Evolutionary conservation across 2,329 filamentous ascomycete species (phyloP).

Genomic region (Phialemoniopsis sp.): DNA sequence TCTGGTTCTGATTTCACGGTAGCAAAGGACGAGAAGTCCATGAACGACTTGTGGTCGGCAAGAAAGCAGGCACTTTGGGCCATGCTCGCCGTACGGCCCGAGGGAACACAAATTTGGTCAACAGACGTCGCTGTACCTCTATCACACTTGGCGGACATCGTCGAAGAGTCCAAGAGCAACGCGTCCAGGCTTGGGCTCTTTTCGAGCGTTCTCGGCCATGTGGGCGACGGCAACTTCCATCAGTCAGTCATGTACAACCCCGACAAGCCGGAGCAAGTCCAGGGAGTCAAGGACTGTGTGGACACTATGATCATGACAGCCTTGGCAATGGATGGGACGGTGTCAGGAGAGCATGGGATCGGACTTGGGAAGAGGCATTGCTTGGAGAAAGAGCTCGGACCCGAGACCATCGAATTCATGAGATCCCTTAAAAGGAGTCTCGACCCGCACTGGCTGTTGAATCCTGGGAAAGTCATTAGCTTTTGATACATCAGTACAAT

Average conservation of each 20-base stretch:
- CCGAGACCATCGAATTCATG: constrained; percentile 63
- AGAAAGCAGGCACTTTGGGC: constrained; percentile 74
- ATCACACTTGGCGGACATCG: constrained; percentile 65
- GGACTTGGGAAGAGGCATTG: constrained; percentile 60
- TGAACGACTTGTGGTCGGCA: constrained; percentile 69
- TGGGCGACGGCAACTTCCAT: constrained; percentile 74
- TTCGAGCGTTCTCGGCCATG: constrained; percentile 66
- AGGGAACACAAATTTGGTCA: constrained; percentile 61
- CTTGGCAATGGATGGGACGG: constrained; percentile 67
- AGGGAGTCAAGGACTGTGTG: constrained; percentile 53
- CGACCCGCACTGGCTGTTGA: constrained; percentile 63
- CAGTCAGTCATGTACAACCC: constrained; percentile 35
- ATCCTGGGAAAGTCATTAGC: constrained; percentile 63
- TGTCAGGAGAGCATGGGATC: constrained; percentile 69
- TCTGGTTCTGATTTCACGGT: constrained; percentile 64
- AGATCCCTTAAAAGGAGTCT: constrained; percentile 58
- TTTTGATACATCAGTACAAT: too few relatives aligned
- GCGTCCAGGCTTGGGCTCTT: constrained; percentile 30
- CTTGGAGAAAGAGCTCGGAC: constrained; percentile 59
- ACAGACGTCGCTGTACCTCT: constrained; percentile 80
- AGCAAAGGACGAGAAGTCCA: constrained; percentile 59
- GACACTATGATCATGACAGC: constrained; percentile 68
- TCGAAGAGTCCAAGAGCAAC: constrained; percentile 31
- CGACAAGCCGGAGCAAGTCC: constrained; percentile 53
- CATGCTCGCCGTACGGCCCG: constrained; percentile 51